Base-by-base conservation (phyloP, 169 alveolate species). In the Theileria luwenshuni region DNA sequence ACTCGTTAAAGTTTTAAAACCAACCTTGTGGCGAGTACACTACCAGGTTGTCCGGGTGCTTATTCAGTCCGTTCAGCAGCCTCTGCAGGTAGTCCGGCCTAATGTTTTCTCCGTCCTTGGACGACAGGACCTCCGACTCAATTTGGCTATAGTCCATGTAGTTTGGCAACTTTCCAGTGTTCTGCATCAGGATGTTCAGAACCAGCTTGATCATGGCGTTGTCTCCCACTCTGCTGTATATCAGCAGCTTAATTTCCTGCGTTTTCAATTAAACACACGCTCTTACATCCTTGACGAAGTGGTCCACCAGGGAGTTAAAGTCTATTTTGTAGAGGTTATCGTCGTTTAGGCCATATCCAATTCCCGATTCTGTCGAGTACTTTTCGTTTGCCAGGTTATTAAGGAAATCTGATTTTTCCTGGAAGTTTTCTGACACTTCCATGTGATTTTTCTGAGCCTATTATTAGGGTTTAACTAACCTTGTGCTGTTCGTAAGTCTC, bases 21-120 rank as follows among this genome's bases (percentile, higher is more conserved):
- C 59, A 25, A 68, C 64, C 76, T 49, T 68, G 58, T 1, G 64
- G 52, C 10, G 23, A 56, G 65, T 79, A 30, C 27, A 35, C 76
- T 21, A 81, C 89, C 0, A 81, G 81, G 64, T 74, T 74, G 35
- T 81, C 89, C 17, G 89, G 86, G 45, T 81, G 89, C 43, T 65
- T 72, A 64, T 19, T 64, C 41, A 81, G 28, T 12, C 81, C 89
- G 13, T 41, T 63, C 52, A 81, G 73, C 38, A 81, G 49, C 32
- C 74, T 63, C 42, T 56, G 23, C 28, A 74, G 67, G 63, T 81
- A 65, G 12, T 81, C 80, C 12, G 77, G 62, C 23, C 35, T 60
- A 41, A 21, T 49, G 23, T 23, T 33, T 23, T 25, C 35, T 15
- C 30, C 0, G 15, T 35, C 35, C 75, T 68, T 45, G 10, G 51